Evolutionary conservation across 2,329 filamentous ascomycete genomes (phyloP), one percentile per base, ranked within the genome.

Genomic region (Pestalotiopsis sp.): DNA sequence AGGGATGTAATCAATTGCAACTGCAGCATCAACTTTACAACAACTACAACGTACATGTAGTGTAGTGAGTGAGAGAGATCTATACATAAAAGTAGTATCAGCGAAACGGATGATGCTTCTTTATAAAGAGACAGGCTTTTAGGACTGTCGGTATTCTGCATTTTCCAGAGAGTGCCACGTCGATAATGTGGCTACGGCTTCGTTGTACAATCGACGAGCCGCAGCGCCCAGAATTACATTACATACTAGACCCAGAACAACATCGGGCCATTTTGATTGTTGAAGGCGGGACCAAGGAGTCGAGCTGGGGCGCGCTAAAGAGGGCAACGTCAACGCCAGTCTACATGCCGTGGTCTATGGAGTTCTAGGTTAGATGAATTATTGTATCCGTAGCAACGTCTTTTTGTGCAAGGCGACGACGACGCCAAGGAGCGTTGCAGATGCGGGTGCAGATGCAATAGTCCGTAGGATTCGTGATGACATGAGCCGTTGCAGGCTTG

Each of bases 261-360:
- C 59, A 62, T 62, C 14, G 45, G 45, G 59, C 27, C 59, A 62
- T 59, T 59, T 27, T 27, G 36, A 27, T 13, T 59, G 31, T 36
- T 12, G 31, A 39, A 20, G 13, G 27, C 12, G 12, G 27, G 27
- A 20, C 31, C 13, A 39, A 39, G 25, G 27, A 62, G 27, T 31
- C 36, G 31, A 62, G 59, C 59, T 62, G 59, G 31, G 59, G 59
- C 59, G 25, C 61, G 61, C 61, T 64, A 64, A 52, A 62, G 38
- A 31, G 12, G 14, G 27, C 61, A 64, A 11, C 61, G 38, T 52
- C 61, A 45, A 49, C 61, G 39, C 61, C 61, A 31, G 45, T 64
- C 31, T 31, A 39, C 41, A 64, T 17, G 38, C 27, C 20, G 61
- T 31, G 61, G 41, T 52, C 61, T 64, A 36, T 9, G 31, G 31